Percentiles rank a stretch among this genome's conserved stretches.
Conservation (phyloP, 805 yeast genomes). For the Helenozyma rhizophorensis region DNA sequence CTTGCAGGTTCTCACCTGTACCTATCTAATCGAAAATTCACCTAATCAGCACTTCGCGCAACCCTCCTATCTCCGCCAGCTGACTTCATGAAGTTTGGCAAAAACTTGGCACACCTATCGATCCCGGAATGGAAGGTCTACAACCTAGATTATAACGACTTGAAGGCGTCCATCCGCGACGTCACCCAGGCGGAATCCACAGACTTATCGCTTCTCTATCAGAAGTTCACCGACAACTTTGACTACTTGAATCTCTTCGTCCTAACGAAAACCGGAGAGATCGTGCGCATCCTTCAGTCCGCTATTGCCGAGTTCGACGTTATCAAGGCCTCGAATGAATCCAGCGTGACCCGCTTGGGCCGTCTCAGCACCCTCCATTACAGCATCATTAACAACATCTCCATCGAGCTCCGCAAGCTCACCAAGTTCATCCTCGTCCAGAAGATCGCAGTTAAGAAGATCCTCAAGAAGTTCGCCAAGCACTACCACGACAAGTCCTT, state of each 20-base stretch:
- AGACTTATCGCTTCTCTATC: constrained; percentile 33
- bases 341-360: constrained; percentile 8
- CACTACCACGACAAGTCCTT: constrained; percentile 29
- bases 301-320: constrained; percentile 17
- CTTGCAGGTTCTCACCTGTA: no score
- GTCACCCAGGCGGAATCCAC: constrained; percentile 39
- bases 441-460: constrained; percentile 66
- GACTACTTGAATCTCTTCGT: constrained; percentile 61
- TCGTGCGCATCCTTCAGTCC: constrained; percentile 43
- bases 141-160: constrained; percentile 76
- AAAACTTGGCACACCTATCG: constrained; percentile 66
- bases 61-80: background rate
- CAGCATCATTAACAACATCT: constrained; percentile 33
- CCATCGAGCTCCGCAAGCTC: constrained; percentile 54
- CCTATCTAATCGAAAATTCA: no score
- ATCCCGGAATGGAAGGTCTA: constrained; percentile 86
- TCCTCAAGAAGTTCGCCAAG: constrained; percentile 64
- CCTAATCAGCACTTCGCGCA: background rate
- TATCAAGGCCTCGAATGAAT: constrained; percentile 6
- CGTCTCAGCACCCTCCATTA: constrained; percentile 26
- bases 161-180: constrained; percentile 60
- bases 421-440: constrained; percentile 71
- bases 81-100: constrained; percentile 75
- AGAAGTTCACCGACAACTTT: constrained; percentile 51
- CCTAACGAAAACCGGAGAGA: constrained; percentile 63